Conservation (phyloP, 192 early-diverging fungal genomes). For the Spinellus fusiger region DNA sequence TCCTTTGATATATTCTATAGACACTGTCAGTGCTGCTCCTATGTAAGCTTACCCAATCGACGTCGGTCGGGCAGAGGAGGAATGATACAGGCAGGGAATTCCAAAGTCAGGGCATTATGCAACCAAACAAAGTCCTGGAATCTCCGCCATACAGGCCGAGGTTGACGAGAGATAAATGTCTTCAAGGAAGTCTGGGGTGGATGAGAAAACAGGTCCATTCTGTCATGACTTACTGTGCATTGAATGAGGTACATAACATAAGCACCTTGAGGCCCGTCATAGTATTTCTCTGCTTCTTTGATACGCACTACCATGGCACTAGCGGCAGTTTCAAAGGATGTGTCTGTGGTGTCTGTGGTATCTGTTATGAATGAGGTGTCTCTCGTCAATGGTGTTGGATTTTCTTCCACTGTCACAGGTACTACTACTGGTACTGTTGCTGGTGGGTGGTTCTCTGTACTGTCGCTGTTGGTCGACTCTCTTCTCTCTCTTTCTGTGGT, state of each 20-base stretch:
- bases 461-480: no score
- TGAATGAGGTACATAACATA: constrained; percentile 82
- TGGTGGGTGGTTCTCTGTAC: no score
- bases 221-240: constrained; percentile 49
- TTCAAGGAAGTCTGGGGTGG: constrained; percentile 53
- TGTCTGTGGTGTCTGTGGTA: no score
- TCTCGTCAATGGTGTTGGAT: no score
- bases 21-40: neutral
- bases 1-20: constrained; percentile 86
- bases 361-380: no score
- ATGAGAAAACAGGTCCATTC: neutral
- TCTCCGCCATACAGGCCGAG: constrained; percentile 71
- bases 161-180: constrained; percentile 41
- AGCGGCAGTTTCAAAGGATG: neutral
- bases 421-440: neutral
- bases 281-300: constrained; percentile 80
- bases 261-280: constrained; percentile 75
- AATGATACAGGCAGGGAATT: constrained; percentile 76
- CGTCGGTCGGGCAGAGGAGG: constrained; percentile 92
- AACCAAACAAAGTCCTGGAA: constrained; percentile 96
- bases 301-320: constrained; percentile 56
- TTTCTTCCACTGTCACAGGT: neutral
- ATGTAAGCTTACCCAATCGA: constrained; percentile 59
- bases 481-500: no score
- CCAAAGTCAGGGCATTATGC: constrained; percentile 62